Percentiles rank a stretch among this genome's conserved stretches.
These are phyloP conservation scores for Fomitopsis pinicola DNA, from an alignment of 1,284 basidiomycete species.

Conservation along the genomic window DNA sequence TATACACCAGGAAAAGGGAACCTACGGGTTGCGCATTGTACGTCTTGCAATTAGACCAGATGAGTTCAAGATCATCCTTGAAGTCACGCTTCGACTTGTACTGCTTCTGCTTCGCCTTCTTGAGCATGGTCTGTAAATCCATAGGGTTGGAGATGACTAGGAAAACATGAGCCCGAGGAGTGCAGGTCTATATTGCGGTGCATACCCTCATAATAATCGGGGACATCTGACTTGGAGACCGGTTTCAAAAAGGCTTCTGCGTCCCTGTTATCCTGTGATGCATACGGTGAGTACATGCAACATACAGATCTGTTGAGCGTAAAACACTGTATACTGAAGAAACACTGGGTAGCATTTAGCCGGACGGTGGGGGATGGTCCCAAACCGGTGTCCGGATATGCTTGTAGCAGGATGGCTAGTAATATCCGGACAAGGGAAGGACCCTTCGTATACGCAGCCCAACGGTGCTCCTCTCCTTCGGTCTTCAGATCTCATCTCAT, in stretches of 20 bases:
- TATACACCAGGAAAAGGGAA: background rate
- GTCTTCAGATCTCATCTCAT: no score
- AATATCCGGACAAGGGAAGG: no score
- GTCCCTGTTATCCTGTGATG: constrained; percentile 76
- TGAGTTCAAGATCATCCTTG: constrained; percentile 89
- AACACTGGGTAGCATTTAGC: no score
- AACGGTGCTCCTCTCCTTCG: no score
- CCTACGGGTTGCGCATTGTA: constrained; percentile 88
- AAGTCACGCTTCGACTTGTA: constrained; percentile 97
- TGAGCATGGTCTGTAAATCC: constrained; percentile 91
- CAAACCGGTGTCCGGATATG: no score
- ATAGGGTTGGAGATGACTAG: constrained; percentile 87
- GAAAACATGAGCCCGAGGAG: background rate
- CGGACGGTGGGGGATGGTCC: no score
- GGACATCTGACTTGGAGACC: constrained; percentile 81
- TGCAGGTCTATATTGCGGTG: background rate
- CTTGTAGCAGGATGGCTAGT: no score
- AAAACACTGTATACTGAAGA: no score
- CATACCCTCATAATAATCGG: constrained; percentile 84
- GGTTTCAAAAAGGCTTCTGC: constrained; percentile 87
- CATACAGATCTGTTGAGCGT: background rate
- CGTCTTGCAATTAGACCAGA: constrained; percentile 93
- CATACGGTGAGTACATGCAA: background rate
- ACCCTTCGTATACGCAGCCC: no score
- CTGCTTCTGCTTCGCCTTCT: constrained; percentile 85